A percentile compares a stretch with the other conserved stretches of the same genome.
Conservation (phyloP, 352 stramenopile genomes). For the Phytophthora melonis region DNA sequence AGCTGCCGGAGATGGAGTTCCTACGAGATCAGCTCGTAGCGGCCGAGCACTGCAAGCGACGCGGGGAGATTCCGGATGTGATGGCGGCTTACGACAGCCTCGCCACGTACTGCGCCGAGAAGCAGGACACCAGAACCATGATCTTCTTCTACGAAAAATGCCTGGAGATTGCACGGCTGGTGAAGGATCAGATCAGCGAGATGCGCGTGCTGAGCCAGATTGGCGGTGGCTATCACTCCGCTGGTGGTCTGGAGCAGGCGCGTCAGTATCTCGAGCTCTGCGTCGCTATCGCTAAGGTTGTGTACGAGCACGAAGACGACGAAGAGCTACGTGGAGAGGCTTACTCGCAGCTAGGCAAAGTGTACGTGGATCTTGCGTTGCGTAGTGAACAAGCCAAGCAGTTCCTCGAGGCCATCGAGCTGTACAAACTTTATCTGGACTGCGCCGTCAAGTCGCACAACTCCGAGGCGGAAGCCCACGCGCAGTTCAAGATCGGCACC, state of each 20-base stretch:
- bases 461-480: constrained; percentile 58
- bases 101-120: constrained; percentile 76
- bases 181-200: constrained; percentile 87
- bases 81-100: constrained; percentile 88
- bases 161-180: constrained; percentile 90
- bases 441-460: constrained; percentile 74
- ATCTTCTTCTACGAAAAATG: constrained; percentile 96
- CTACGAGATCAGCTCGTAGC: constrained; percentile 88
- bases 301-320: constrained; percentile 80
- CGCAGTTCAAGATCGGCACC: constrained; percentile 80
- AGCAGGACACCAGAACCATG: constrained; percentile 88
- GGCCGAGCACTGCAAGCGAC: constrained; percentile 90
- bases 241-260: constrained; percentile 78
- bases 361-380: constrained; percentile 77
- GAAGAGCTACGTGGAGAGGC: constrained; percentile 59
- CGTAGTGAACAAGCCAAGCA: constrained; percentile 48
- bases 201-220: constrained; percentile 90
- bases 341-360: constrained; percentile 73
- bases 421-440: constrained; percentile 81
- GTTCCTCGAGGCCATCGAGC: constrained; percentile 67
- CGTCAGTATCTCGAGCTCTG: constrained; percentile 86
- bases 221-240: constrained; percentile 79
- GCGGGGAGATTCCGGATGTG: constrained; percentile 87
- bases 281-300: constrained; percentile 71
- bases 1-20: constrained; percentile 84